These are phyloP conservation scores for Kewa caespitosa DNA, from an alignment of 179 eudicot genomes.

Conservation along the genomic window DNA sequence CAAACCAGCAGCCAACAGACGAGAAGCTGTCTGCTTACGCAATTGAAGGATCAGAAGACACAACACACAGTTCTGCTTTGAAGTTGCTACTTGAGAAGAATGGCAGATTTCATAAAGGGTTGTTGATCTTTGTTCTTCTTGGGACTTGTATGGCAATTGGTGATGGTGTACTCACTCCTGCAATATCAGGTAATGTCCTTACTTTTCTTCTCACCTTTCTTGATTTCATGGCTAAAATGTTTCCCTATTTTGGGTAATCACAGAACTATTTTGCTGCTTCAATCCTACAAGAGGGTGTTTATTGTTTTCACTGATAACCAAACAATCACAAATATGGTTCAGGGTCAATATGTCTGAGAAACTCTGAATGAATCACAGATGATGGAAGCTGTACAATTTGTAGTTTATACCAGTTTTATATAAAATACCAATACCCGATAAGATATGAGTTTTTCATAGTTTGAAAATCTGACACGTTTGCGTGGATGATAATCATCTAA, in stretches of 20 bases:
- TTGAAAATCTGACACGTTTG: not conserved
- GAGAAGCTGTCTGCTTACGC: constrained; percentile 51
- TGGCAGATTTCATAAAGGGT: constrained; percentile 42
- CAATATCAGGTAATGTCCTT: constrained; percentile 54
- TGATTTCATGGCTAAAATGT: too few relatives aligned
- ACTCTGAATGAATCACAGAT: not conserved
- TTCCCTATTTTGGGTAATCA: too few relatives aligned
- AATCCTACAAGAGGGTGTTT: too few relatives aligned
- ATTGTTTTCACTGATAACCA: too few relatives aligned
- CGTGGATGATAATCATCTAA: constrained; percentile 5
- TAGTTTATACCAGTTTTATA: too few relatives aligned
- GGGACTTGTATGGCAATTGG: constrained; percentile 73
- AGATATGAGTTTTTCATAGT: not conserved
- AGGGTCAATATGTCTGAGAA: too few relatives aligned
- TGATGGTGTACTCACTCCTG: constrained; percentile 72
- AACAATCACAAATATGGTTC: too few relatives aligned
- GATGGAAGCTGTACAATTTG: not conserved
- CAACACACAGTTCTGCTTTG: constrained; percentile 40
- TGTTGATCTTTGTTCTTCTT: constrained; percentile 56
- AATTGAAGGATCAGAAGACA: constrained; percentile 35
- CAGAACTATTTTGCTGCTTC: too few relatives aligned
- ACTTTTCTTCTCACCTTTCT: too few relatives aligned
- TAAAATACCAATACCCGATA: not conserved
- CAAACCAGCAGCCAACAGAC: constrained; percentile 50
- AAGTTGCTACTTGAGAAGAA: constrained; percentile 49